These are phyloP conservation scores for Populus alba DNA, from an alignment of 345 rosid species.

Conservation along the genomic window DNA sequence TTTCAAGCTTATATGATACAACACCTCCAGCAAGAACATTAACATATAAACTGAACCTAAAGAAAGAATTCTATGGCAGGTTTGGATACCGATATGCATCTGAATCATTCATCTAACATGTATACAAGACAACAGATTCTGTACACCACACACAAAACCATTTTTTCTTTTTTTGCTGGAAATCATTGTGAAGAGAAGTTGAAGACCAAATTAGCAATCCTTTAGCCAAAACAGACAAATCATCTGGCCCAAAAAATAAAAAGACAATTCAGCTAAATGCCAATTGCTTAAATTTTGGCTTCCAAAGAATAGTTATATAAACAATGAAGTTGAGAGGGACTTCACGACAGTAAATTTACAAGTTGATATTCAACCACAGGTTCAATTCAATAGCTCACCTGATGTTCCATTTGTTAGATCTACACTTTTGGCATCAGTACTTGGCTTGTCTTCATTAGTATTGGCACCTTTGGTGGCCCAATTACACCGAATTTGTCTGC, in stretches of 20 bases:
- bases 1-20: background rate
- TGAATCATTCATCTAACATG: too few species aligned
- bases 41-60: too few species aligned
- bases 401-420: slow-evolving; percentile 83
- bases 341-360: background rate
- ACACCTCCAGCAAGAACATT: too few species aligned
- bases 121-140: too few species aligned
- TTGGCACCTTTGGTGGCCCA: slow-evolving; percentile 95
- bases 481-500: slow-evolving; percentile 92
- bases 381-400: slow-evolving; percentile 39
- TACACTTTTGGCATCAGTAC: slow-evolving; percentile 72
- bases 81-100: too few species aligned
- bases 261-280: background rate
- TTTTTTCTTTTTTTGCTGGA: too few species aligned
- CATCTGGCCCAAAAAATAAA: background rate
- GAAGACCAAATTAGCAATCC: background rate
- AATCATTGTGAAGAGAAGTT: background rate
- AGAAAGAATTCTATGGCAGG: too few species aligned
- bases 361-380: background rate
- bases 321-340: background rate
- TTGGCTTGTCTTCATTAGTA: slow-evolving; percentile 74
- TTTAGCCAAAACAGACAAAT: too few species aligned
- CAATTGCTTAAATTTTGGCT: background rate
- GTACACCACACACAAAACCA: too few species aligned
- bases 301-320: background rate